Conservation (phyloP, 495 filamentous ascomycete species). For the Aspergillus olivimuriae region DNA sequence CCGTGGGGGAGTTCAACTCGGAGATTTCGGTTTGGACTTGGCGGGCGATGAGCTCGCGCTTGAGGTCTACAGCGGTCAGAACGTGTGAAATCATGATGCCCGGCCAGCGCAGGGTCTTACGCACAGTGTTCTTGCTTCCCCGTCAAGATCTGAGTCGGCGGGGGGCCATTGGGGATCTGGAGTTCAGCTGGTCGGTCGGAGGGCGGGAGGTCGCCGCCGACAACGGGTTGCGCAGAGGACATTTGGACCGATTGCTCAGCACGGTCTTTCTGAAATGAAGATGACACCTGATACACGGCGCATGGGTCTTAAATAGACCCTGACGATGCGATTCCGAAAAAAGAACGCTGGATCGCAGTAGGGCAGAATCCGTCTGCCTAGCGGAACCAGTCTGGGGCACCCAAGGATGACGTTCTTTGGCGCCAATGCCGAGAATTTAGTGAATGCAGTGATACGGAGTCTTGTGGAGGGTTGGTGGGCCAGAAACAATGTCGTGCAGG, state of each 20-base stretch:
- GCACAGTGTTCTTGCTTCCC: conserved; percentile 98
- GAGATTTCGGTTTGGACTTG: conserved; percentile 85
- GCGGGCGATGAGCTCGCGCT: conserved; percentile 85
- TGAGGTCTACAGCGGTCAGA: conserved; percentile 68
- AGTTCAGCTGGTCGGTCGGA: conserved; percentile 1
- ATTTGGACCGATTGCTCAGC: conserved; percentile 10
- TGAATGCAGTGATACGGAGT: conserved; percentile 8
- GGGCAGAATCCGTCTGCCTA: conserved; percentile 23
- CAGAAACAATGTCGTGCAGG: not conserved
- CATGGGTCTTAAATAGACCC: conserved; percentile 8
- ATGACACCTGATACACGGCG: not conserved
- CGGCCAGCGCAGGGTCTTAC: conserved; percentile 11
- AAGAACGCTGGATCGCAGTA: not conserved
- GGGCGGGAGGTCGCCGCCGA: conserved; percentile 3
- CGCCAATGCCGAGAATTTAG: not conserved
- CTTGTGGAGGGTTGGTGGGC: no score
- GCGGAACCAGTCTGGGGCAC: conserved; percentile 3
- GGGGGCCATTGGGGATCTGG: conserved; percentile 16
- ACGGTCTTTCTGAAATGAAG: conserved; percentile 1
- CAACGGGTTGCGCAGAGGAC: conserved; percentile 7
- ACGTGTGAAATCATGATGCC: no score
- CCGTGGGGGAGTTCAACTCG: conserved; percentile 90
- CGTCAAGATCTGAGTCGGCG: conserved; percentile 59
- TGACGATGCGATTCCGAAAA: conserved; percentile 4
- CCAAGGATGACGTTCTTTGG: conserved; percentile 15